Evolutionary conservation across 805 yeast genomes (phyloP), one percentile per base, ranked within the genome.

Genomic region (Candida sphagnicola): DNA sequence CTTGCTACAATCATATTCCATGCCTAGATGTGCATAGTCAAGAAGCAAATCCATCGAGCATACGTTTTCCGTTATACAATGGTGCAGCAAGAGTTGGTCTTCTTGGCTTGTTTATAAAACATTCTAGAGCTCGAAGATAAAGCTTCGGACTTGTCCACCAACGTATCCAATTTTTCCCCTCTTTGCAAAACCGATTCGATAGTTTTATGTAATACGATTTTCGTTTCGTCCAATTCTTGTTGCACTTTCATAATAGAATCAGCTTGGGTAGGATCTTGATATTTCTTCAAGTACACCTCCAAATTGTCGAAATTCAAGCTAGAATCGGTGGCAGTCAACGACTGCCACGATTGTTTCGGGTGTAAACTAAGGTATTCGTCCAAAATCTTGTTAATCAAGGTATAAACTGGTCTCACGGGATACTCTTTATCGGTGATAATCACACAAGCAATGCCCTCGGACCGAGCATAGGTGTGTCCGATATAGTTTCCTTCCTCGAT

Each of bases 51-150:
- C n/a, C n/a, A n/a, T n/a, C n/a, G n/a, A n/a, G n/a, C n/a, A n/a
- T n/a, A n/a, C n/a, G n/a, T n/a, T n/a, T n/a, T n/a, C 24, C 6
- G 24, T 21, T 21, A 21, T 21, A 82, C 75, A 46, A 87, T 72
- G 16, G 82, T 70, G 68, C 96, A 88, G 67, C 96, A 88, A 6
- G 95, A 85, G 62, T 88, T 88, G 40, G 75, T 69, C 51, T 90
- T 91, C 73, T 93, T 89, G 24, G 99, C 98, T 64, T 91, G 96
- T 59, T 88, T 90, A 72, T 91, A 93, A 61, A 93, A 93, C 85
- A 89, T 88, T 58, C 91, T 80, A 16, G 96, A 85, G 39, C 90
- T 78, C 14, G 86, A 75, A 25, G 93, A 83, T 55, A 93, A 74
- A 1, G 96, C 95, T 61, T 90, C 97, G 28, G 95, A 85, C 70